Evolutionary conservation across 441 rosid species (phyloP), one percentile per base, ranked within the genome.

Genomic region (Gossypium lobatum): DNA sequence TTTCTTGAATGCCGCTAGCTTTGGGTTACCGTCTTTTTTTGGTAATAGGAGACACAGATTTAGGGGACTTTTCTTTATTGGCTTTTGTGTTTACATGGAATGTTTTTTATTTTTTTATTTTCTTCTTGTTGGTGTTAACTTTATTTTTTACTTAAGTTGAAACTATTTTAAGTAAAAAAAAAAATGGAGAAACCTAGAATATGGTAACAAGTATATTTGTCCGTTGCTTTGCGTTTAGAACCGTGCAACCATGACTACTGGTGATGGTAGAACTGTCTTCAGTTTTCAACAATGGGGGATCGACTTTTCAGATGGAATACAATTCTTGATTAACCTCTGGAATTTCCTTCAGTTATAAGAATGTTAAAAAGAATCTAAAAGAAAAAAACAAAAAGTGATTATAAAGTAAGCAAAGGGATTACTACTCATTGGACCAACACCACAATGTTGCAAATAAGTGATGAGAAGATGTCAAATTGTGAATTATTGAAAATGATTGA

Each of bases 1-100:
- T 34, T 34, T 65, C 77, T 31, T 23, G 53, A 75, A 72, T 55
- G 60, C 64, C 59, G 16, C 65, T 73, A 42, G 71, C 74, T 18
- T 75, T 62, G 25, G 16, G n/a, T 64, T 75, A 58, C n/a, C 26
- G 65, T 14, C 1, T 52, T 14, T 18, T 46, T 66, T 45, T 23
- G 57, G 37, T 21, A 46, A 76, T 4, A 46, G 18, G 45, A 60
- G 75, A 55, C 17, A 59, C 26, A 59, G 45, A 42, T 2, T 34
- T 13, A 46, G 37, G 52, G 75, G 68, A 1, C 26, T 16, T 48
- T 21, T 4, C 14, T 61, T 45, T 2, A 23, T 7, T 21, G 55
- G 11, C 16, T 18, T 39, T 26, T 10, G 16, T 21, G 16, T 21
- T 9, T 10, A 42, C 28, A 20, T 42, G 54, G 50, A 3, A 37